Evolutionary conservation across 73 alveolate species (phyloP).

Genomic region (Durusdinium trenchii): DNA sequence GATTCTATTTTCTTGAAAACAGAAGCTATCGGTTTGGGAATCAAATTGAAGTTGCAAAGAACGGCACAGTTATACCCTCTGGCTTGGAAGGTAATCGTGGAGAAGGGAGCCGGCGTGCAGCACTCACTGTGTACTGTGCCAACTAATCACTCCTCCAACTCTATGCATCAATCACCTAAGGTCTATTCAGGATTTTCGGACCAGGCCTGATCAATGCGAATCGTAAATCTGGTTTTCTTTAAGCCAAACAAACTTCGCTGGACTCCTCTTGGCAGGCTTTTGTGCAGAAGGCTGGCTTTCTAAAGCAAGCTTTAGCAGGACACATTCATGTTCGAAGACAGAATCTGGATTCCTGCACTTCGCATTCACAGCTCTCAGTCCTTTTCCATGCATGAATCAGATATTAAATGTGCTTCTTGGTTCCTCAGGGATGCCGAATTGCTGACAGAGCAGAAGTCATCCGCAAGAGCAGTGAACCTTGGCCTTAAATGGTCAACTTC

Average conservation of each 20-base stretch:
- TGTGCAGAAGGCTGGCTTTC: too few species aligned
- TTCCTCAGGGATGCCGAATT: slow-evolving; percentile 67
- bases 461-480: slow-evolving; percentile 64
- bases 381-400: too few species aligned
- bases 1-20: background rate
- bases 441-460: slow-evolving; percentile 67
- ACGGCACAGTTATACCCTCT: background rate
- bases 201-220: slow-evolving; percentile 13
- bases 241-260: background rate
- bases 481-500: background rate
- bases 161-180: too few species aligned
- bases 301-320: too few species aligned
- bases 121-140: background rate
- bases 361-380: too few species aligned
- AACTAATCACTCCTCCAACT: too few species aligned
- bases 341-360: too few species aligned
- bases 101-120: slow-evolving; percentile 57
- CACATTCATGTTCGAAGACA: too few species aligned
- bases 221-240: too few species aligned
- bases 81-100: slow-evolving; percentile 47
- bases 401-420: too few species aligned
- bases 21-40: background rate
- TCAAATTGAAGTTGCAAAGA: background rate
- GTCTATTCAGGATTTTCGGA: slow-evolving; percentile 57
- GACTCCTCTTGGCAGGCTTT: background rate